A percentile compares a stretch with the other conserved stretches of the same genome.
phyloP scores from a whole-genome alignment of 345 rosid species.

The Gossypium raimondii region DNA sequence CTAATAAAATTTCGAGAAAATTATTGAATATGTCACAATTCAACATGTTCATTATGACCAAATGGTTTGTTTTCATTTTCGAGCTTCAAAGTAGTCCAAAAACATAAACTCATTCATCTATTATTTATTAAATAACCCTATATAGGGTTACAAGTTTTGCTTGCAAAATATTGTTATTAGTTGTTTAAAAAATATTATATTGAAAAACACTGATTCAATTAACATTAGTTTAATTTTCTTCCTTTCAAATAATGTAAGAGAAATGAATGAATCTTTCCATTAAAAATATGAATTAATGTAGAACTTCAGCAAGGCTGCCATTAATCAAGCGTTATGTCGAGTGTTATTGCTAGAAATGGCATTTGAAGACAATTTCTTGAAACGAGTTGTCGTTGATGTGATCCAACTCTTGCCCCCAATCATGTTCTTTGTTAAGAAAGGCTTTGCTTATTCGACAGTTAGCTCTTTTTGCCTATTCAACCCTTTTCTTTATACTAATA shows the following conservation, averaged over 20 bases:
- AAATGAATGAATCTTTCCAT: no score
- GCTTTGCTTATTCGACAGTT: neutral
- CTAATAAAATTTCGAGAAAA: no score
- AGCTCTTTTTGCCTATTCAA: neutral
- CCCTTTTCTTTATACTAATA: neutral
- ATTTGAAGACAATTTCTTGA: constrained; percentile 6
- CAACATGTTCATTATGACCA: no score
- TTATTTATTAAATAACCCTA: no score
- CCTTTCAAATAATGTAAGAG: neutral
- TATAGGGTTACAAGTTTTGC: no score
- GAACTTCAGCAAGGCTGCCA: neutral
- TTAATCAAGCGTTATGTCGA: neutral
- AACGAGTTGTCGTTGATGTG: neutral
- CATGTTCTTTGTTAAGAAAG: constrained; percentile 10
- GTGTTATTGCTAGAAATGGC: neutral
- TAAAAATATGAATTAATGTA: neutral
- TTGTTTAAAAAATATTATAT: no score
- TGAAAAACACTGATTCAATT: neutral
- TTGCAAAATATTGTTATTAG: no score
- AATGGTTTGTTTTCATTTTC: no score
- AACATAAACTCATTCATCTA: no score
- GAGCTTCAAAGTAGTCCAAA: no score
- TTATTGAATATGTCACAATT: no score
- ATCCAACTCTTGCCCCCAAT: constrained; percentile 15
- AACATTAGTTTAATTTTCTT: neutral